A percentile compares a stretch with the other conserved stretches of the same genome.
Conservation (phyloP, 805 yeast species). For the Lipomyces starkeyi region DNA sequence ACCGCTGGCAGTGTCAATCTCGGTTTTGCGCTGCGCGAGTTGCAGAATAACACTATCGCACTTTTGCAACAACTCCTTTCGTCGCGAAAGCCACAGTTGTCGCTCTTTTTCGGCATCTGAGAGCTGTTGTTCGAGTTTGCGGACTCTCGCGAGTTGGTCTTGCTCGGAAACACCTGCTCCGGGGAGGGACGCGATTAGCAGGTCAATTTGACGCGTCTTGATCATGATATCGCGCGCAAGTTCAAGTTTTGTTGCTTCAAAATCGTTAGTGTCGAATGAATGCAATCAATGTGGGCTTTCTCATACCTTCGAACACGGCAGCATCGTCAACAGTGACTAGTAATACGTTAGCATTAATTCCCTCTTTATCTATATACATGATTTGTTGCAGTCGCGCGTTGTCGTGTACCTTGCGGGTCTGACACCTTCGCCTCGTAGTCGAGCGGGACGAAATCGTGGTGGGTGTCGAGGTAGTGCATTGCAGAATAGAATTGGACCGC, state of each 20-base stretch:
- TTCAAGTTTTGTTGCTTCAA: slow-evolving; percentile 63
- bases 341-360: background rate
- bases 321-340: slow-evolving; percentile 30
- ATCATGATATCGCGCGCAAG: slow-evolving; percentile 82
- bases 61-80: slow-evolving; percentile 26
- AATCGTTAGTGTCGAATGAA: background rate
- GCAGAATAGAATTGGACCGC: slow-evolving; percentile 42
- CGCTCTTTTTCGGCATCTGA: slow-evolving; percentile 28
- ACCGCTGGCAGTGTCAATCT: slow-evolving; percentile 13
- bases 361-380: background rate
- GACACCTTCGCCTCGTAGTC: slow-evolving; percentile 27
- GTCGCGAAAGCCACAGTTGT: slow-evolving; percentile 21
- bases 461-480: slow-evolving; percentile 42
- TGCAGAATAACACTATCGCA: slow-evolving; percentile 34
- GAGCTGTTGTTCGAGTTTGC: slow-evolving; percentile 61
- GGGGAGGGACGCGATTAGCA: slow-evolving; percentile 86
- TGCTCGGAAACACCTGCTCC: slow-evolving; percentile 86
- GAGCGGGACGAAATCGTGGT: slow-evolving; percentile 61
- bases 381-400: background rate
- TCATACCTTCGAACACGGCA: slow-evolving; percentile 33
- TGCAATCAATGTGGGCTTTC: background rate
- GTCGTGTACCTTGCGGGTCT: slow-evolving; percentile 30
- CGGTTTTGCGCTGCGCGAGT: slow-evolving; percentile 29
- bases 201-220: slow-evolving; percentile 83
- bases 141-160: slow-evolving; percentile 71